Conservation (phyloP, 1,284 basidiomycete species). For the Ganoderma lingzhi region DNA sequence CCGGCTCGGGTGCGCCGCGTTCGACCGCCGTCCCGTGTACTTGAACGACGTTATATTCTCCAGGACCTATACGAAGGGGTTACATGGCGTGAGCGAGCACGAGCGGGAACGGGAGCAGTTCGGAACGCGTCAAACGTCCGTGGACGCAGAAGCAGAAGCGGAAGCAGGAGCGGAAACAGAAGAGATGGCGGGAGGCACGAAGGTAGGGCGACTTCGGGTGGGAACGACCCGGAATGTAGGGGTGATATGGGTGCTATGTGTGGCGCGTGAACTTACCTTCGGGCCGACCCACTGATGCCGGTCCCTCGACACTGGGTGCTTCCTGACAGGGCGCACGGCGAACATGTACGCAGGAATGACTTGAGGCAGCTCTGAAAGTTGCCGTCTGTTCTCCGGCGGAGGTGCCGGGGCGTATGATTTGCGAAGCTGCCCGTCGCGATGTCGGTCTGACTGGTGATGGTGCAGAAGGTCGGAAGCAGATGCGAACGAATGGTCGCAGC, state of each 20-base stretch:
- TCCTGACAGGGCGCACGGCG: slow-evolving; percentile 50
- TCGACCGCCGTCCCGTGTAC: slow-evolving; percentile 34
- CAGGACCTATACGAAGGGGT: slow-evolving; percentile 39
- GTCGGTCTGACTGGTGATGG: slow-evolving; percentile 39
- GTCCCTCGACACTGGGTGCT: slow-evolving; percentile 52
- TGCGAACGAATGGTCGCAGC: slow-evolving; percentile 51
- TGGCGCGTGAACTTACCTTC: slow-evolving; percentile 49
- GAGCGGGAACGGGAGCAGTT: background rate
- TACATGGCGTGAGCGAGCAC: slow-evolving; percentile 1
- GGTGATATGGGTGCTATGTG: slow-evolving; percentile 2
- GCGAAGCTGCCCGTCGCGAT: slow-evolving; percentile 39
- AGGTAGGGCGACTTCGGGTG: slow-evolving; percentile 1
- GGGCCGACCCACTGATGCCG: slow-evolving; percentile 58
- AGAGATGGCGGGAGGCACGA: background rate
- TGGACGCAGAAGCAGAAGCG: background rate
- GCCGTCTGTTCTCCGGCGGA: slow-evolving; percentile 40
- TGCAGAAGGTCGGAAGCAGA: slow-evolving; percentile 46
- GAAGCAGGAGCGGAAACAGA: background rate
- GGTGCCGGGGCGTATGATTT: slow-evolving; percentile 44
- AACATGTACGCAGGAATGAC: slow-evolving; percentile 59
- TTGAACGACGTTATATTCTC: slow-evolving; percentile 44
- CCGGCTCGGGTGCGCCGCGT: slow-evolving; percentile 36
- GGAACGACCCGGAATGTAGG: background rate
- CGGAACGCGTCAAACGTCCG: background rate
- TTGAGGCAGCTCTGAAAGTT: slow-evolving; percentile 38